Percentiles rank a stretch among this genome's conserved stretches.
Conservation (phyloP, 768 basidiomycete species). For the Tephrocybe sp. region DNA sequence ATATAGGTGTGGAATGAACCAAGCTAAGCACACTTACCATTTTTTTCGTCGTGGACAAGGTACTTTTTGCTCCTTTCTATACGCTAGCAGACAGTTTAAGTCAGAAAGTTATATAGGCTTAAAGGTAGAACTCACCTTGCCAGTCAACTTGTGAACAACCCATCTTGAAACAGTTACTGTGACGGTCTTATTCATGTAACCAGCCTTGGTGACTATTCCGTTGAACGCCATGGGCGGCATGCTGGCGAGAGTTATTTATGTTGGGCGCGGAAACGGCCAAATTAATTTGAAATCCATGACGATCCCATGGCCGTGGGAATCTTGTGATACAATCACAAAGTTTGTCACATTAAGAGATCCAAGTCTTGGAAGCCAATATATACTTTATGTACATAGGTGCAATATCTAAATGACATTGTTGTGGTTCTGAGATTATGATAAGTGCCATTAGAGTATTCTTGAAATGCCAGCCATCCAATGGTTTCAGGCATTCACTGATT, state of each 20-base stretch:
- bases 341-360: too few relatives aligned
- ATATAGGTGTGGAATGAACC: not conserved
- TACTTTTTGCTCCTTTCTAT: constrained; percentile 77
- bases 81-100: constrained; percentile 38
- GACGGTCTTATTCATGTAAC: constrained; percentile 81
- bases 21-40: constrained; percentile 45
- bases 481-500: too few relatives aligned
- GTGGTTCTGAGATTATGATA: too few relatives aligned
- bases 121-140: constrained; percentile 53
- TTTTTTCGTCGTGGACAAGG: constrained; percentile 69
- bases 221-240: constrained; percentile 81
- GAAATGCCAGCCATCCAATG: too few relatives aligned
- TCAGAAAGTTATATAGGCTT: not conserved
- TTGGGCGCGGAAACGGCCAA: not conserved
- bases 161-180: constrained; percentile 79
- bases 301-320: not conserved
- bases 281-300: not conserved
- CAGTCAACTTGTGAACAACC: constrained; percentile 68
- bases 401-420: too few relatives aligned
- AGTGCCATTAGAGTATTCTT: too few relatives aligned
- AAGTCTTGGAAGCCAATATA: not conserved
- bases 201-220: constrained; percentile 77
- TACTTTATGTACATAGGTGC: not conserved
- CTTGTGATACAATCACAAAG: not conserved
- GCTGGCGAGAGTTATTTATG: constrained; percentile 1